phyloP scores from a whole-genome alignment of 176 grass and related monocot genomes.

The Hordeum vulgare region MorexV3_pseudomolecules_assembly NC_058520.1:553403218-553403717 shows the following conservation, averaged over 20 bases:
- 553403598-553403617: neutral
- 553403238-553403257: too few species aligned
- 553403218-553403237: too few species aligned
- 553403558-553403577: neutral
- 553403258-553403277: too few species aligned
- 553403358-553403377: neutral
- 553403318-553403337: too few species aligned
- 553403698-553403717: neutral
- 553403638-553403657: neutral
- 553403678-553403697: neutral
- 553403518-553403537: neutral
- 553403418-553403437: neutral
- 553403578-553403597: neutral
- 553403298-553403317: too few species aligned
- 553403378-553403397: neutral
- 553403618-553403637: neutral
- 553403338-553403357: too few species aligned
- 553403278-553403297: too few species aligned
- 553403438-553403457: conserved; percentile 20
- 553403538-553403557: neutral
- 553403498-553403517: neutral
- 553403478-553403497: neutral
- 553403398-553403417: neutral
- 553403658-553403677: neutral
- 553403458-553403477: conserved; percentile 19